These are phyloP conservation scores for Coriaria nepalensis DNA, from an alignment of 306 rosid genomes.

Conservation along the genomic window DNA sequence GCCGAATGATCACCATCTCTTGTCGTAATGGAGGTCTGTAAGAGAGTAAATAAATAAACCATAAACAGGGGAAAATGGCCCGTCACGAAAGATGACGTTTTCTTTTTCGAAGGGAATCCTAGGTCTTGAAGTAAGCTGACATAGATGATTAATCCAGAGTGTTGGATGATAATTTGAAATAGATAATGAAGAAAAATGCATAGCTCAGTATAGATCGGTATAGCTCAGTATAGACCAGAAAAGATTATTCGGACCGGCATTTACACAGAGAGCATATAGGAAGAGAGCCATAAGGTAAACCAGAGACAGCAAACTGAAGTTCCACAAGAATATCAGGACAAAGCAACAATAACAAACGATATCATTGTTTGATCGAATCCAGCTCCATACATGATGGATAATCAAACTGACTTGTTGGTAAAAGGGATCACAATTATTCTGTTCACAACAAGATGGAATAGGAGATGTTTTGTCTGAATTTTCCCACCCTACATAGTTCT, in stretches of 20 bases:
- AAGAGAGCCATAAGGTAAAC: constrained; percentile 80
- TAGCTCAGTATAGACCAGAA: constrained; percentile 82
- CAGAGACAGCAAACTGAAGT: constrained; percentile 89
- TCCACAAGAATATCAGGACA: constrained; percentile 84
- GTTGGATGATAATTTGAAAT: constrained; percentile 88
- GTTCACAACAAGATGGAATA: constrained; percentile 35
- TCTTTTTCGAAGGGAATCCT: constrained; percentile 70
- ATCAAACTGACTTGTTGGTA: constrained; percentile 83
- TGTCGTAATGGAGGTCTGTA: constrained; percentile 85
- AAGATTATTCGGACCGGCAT: constrained; percentile 80
- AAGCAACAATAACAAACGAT: constrained; percentile 91
- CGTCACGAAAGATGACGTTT: constrained; percentile 69
- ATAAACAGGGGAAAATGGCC: constrained; percentile 79
- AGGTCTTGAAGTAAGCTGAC: constrained; percentile 40
- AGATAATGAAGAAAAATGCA: constrained; percentile 82
- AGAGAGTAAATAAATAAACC: constrained; percentile 76
- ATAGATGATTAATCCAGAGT: constrained; percentile 54
- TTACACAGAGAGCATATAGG: constrained; percentile 79
- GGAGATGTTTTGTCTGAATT: constrained; percentile 59
- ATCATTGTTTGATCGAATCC: constrained; percentile 86
- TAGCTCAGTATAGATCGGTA: constrained; percentile 84
- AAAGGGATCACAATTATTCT: constrained; percentile 63
- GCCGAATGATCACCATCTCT: constrained; percentile 77
- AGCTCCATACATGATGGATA: constrained; percentile 73
- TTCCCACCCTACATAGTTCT: too few relatives aligned